phyloP scores from a whole-genome alignment of 192 early-diverging fungal species.

The Entophlyctis luteolus region DNA sequence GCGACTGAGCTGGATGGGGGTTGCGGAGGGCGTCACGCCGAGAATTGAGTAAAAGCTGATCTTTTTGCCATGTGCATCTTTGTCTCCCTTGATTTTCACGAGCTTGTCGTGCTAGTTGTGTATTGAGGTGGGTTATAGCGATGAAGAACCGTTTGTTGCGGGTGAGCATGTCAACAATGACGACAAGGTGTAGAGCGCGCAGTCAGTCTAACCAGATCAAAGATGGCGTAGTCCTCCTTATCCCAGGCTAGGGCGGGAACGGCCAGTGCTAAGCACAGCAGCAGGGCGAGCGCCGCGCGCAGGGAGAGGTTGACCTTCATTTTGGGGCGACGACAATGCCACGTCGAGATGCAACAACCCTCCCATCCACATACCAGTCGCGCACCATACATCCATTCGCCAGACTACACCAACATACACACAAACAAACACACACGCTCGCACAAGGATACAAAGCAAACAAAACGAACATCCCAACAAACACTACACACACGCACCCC shows the following conservation, averaged over 20 bases:
- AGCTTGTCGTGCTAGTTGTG: conserved; percentile 26
- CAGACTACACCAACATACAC: too few relatives aligned
- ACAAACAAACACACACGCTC: too few relatives aligned
- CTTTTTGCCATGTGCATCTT: conserved; percentile 10
- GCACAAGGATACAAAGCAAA: too few relatives aligned
- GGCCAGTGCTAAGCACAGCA: not conserved
- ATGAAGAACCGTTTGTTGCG: not conserved
- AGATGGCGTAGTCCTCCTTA: conserved; percentile 41
- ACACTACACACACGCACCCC: too few relatives aligned
- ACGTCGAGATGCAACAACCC: too few relatives aligned
- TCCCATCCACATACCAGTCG: not conserved
- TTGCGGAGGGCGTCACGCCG: conserved; percentile 31
- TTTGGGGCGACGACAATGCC: not conserved
- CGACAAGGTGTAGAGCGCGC: not conserved
- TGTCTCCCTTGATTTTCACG: conserved; percentile 25
- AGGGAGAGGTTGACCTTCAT: not conserved
- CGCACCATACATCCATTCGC: not conserved
- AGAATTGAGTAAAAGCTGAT: conserved; percentile 37
- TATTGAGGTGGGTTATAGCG: not conserved
- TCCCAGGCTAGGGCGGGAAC: conserved; percentile 37
- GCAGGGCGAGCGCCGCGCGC: not conserved
- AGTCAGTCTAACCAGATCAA: conserved; percentile 39
- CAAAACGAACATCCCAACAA: too few relatives aligned
- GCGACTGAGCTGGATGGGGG: conserved; percentile 32
- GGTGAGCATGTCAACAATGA: not conserved